These are phyloP conservation scores for Salix caprea DNA, from an alignment of 345 rosid species.

Conservation along the genomic window DNA sequence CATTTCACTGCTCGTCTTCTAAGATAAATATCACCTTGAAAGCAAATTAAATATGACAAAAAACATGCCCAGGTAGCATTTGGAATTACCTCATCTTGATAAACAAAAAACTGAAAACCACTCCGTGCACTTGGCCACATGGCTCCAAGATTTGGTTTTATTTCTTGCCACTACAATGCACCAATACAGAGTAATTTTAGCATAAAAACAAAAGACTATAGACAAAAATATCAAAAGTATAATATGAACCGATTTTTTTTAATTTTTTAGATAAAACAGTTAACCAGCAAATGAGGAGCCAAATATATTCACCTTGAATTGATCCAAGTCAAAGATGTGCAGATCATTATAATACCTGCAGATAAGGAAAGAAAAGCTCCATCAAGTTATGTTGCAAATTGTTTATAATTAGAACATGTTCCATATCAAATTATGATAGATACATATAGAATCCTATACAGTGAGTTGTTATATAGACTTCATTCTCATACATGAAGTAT, in stretches of 20 bases:
- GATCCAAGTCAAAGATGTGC: constrained; percentile 79
- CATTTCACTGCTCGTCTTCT: no score
- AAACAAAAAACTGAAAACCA: constrained; percentile 84
- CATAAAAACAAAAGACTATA: constrained; percentile 1
- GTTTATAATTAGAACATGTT: no score
- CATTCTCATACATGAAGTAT: not conserved
- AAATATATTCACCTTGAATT: constrained; percentile 61
- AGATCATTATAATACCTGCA: constrained; percentile 84
- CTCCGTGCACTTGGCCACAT: constrained; percentile 96
- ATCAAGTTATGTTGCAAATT: not conserved
- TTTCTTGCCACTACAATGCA: constrained; percentile 86
- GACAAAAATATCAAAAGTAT: not conserved
- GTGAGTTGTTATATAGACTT: not conserved
- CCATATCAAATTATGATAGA: no score
- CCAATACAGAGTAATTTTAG: constrained; percentile 20
- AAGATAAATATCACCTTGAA: not conserved
- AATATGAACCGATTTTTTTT: not conserved
- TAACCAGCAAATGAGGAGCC: constrained; percentile 1
- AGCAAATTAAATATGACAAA: not conserved
- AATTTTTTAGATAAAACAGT: not conserved
- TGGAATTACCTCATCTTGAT: constrained; percentile 76
- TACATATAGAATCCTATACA: no score
- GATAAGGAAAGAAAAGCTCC: constrained; percentile 12
- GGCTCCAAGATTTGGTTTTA: constrained; percentile 84
- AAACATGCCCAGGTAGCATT: not conserved